A percentile compares a stretch with the other conserved stretches of the same genome.
Evolutionary conservation across 495 filamentous ascomycete species (phyloP).

Genomic region (Pseudomonodictys pantanalensis): DNA sequence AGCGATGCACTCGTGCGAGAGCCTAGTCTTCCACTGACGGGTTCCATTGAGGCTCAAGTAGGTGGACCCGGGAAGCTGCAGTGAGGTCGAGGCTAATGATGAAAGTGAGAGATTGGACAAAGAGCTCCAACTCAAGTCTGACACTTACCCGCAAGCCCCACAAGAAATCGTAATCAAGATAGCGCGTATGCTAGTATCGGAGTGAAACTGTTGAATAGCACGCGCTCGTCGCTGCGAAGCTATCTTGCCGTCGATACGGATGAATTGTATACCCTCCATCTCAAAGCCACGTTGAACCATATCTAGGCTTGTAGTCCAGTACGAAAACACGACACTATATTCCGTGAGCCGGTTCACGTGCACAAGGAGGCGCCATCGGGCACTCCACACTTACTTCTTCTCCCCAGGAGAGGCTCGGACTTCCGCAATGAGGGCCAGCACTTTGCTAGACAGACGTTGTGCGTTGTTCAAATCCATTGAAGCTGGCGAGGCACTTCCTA

Average conservation of each 20-base stretch:
- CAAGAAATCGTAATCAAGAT: slow-evolving; percentile 5
- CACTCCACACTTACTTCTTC: slow-evolving; percentile 4
- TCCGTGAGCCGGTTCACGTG: background rate
- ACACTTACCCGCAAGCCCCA: slow-evolving; percentile 6
- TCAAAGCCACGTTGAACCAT: slow-evolving; percentile 39
- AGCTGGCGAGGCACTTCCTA: background rate
- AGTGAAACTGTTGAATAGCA: background rate
- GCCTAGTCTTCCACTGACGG: slow-evolving; percentile 1
- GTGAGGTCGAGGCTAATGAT: slow-evolving; percentile 3
- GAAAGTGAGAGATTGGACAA: background rate
- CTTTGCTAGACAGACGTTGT: background rate
- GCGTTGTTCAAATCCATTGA: background rate
- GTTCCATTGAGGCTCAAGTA: slow-evolving; percentile 14
- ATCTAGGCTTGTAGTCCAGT: slow-evolving; percentile 46
- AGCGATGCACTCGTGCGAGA: background rate
- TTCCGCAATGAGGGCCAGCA: slow-evolving; percentile 33
- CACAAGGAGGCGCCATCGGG: background rate
- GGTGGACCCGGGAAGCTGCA: slow-evolving; percentile 3
- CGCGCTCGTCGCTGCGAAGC: background rate
- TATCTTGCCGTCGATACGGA: slow-evolving; percentile 47
- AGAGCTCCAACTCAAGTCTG: background rate
- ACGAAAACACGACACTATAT: slow-evolving; percentile 46
- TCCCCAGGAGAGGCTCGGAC: slow-evolving; percentile 8
- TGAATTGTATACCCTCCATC: slow-evolving; percentile 27
- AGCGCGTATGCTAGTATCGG: background rate